Base-by-base conservation (phyloP, 306 rosid genomes). In the Rubus idaeus region DNA sequence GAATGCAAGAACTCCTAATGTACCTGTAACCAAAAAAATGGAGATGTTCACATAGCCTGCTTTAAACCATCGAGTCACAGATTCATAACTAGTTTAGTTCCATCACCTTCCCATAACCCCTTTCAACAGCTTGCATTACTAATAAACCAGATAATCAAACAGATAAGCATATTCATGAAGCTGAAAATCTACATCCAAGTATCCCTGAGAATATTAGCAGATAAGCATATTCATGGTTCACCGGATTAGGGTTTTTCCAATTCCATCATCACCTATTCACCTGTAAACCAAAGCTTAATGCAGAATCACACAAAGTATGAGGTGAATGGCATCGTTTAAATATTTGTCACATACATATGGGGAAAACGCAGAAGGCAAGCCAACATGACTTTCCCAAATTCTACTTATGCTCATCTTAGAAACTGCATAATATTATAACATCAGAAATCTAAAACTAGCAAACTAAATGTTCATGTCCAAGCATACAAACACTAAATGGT, bases 391-490 rank as follows among this genome's bases (percentile, higher is more conserved):
- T 26, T 13, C 14, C 42, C 68, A 16, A 65, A 65, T 65, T n/a
- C 23, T 64, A 64, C 47, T 17, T 39, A 40, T 7, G 47, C 70
- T 64, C 69, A 64, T 44, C 44, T 13, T 26, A 18, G 42, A 73
- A 58, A 58, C 52, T 20, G 20, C 52, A 41, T 41, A 8, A 42
- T 40, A 68, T 18, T 46, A 46, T 46, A 30, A 68, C 80, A 55
- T 45, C 23, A n/a, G 35, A 47, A 77, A 75, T 73, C 70, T 70
- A 79, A 75, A 62, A 44, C 79, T 61, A 81, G 37, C 26, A 64
- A 81, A 68, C 78, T 57, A 77, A 62, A 67, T 42, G 58, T 46
- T 53, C 75, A 69, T 6, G 81, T 84, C 84, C 84, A 80, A 49
- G 74, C 73, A 77, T 79, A 75, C 65, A 67, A 77, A 41, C 56